A percentile compares a stretch with the other conserved stretches of the same genome.
Conservation (phyloP, 129 eudicot genomes). For the Lonicera japonica region DNA sequence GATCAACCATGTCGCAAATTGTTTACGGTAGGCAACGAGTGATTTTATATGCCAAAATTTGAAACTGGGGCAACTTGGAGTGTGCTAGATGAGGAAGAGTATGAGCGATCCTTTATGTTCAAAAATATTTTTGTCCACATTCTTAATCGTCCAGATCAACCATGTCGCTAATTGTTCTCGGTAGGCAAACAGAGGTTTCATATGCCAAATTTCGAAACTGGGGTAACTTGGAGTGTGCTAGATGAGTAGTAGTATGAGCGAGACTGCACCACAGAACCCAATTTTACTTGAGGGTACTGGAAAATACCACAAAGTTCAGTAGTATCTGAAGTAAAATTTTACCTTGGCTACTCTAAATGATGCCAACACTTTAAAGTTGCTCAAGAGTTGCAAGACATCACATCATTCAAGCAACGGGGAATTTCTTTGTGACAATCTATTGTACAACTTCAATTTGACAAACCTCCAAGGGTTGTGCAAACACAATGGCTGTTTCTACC, state of each 20-base stretch:
- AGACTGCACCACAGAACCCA: not conserved
- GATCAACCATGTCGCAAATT: not conserved
- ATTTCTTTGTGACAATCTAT: not conserved
- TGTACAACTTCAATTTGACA: conserved; percentile 57
- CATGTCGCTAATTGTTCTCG: not conserved
- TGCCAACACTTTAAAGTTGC: not conserved
- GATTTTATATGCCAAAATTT: not conserved
- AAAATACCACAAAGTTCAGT: not conserved
- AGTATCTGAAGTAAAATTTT: not conserved
- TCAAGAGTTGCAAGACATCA: not conserved
- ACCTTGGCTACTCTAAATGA: not conserved
- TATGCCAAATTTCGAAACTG: not conserved
- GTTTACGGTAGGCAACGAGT: not conserved
- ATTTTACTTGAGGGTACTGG: not conserved
- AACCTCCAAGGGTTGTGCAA: conserved; percentile 47
- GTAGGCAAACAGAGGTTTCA: not conserved
- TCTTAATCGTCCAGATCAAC: not conserved
- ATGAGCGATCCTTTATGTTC: not conserved
- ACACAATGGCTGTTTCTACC: conserved; percentile 36
- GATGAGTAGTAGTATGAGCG: not conserved
- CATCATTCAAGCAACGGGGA: not conserved
- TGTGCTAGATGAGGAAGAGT: not conserved
- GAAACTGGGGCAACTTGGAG: not conserved
- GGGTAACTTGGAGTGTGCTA: not conserved
- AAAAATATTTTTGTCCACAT: too few species aligned